Conservation (phyloP, 2,329 filamentous ascomycete genomes). For the Pseudohalonectria lignicola region DNA sequence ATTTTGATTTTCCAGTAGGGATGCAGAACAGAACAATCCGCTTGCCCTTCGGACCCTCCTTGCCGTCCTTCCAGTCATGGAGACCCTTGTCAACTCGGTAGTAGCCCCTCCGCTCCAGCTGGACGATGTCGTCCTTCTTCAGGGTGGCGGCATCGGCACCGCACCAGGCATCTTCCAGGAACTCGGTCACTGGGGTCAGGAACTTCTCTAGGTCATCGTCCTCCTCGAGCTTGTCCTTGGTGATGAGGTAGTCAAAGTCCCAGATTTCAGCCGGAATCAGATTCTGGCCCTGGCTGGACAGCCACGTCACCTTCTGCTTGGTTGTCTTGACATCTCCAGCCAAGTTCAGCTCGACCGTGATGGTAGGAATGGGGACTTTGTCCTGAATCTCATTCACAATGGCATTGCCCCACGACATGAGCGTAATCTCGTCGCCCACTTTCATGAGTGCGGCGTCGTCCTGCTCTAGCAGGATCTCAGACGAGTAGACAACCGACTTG, state of each 20-base stretch:
- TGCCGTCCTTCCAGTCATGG: constrained; percentile 35
- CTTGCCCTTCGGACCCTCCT: constrained; percentile 35
- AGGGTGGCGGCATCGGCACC: constrained; percentile 71
- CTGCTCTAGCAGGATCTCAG: constrained; percentile 72
- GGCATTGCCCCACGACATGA: constrained; percentile 95
- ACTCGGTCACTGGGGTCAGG: constrained; percentile 65
- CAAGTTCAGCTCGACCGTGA: constrained; percentile 81
- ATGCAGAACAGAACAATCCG: constrained; percentile 45
- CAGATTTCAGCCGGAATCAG: constrained; percentile 76
- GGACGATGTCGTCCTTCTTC: constrained; percentile 83
- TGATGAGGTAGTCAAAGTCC: constrained; percentile 92
- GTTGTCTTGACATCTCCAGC: constrained; percentile 91
- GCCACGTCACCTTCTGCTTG: constrained; percentile 93
- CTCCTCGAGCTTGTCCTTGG: constrained; percentile 87
- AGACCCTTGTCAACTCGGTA: constrained; percentile 70
- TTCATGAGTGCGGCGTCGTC: constrained; percentile 73
- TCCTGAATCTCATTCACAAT: constrained; percentile 58
- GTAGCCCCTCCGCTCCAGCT: constrained; percentile 89
- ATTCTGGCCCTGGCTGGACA: constrained; percentile 64
- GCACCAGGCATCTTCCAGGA: constrained; percentile 62
- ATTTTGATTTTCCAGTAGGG: constrained; percentile 43
- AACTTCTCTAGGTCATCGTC: constrained; percentile 79
- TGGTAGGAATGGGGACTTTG: constrained; percentile 48
- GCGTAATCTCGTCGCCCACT: constrained; percentile 79
- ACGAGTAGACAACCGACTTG: constrained; percentile 76